A percentile compares a stretch with the other conserved stretches of the same genome.
phyloP scores from a whole-genome alignment of 257 asterid species.

The Capsicum pubescens region DNA sequence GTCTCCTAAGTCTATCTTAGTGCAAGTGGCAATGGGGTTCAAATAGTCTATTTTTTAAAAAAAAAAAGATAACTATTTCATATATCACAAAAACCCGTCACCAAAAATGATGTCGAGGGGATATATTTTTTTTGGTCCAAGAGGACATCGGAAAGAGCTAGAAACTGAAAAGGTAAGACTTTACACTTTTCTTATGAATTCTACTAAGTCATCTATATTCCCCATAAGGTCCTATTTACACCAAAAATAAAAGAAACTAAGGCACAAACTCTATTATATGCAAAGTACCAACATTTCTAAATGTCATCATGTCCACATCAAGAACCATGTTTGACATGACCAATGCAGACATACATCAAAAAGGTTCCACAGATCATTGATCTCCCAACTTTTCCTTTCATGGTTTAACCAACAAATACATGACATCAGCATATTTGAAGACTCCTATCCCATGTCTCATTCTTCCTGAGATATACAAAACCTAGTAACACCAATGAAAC shows the following conservation, averaged over 20 bases:
- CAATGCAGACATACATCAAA: not conserved
- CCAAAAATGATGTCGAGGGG: no score
- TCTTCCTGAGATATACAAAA: not conserved
- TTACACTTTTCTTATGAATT: no score
- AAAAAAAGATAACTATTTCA: no score
- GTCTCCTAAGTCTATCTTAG: not conserved
- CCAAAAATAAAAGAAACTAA: no score
- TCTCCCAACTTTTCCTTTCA: constrained; percentile 10
- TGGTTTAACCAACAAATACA: constrained; percentile 1
- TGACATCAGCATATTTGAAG: constrained; percentile 8
- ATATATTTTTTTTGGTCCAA: no score
- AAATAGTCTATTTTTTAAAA: not conserved
- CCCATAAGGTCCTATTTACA: no score
- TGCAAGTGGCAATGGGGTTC: not conserved
- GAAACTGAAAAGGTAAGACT: no score
- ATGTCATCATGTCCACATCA: not conserved
- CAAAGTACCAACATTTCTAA: not conserved
- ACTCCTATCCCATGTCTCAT: not conserved
- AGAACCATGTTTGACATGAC: not conserved
- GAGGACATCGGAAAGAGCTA: no score
- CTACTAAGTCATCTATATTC: no score
- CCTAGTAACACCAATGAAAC: not conserved
- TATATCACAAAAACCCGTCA: no score
- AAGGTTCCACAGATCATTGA: not conserved
- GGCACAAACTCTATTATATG: not conserved